Conservation (phyloP, 768 basidiomycete species). For the Gloeostereum incarnatum region DNA sequence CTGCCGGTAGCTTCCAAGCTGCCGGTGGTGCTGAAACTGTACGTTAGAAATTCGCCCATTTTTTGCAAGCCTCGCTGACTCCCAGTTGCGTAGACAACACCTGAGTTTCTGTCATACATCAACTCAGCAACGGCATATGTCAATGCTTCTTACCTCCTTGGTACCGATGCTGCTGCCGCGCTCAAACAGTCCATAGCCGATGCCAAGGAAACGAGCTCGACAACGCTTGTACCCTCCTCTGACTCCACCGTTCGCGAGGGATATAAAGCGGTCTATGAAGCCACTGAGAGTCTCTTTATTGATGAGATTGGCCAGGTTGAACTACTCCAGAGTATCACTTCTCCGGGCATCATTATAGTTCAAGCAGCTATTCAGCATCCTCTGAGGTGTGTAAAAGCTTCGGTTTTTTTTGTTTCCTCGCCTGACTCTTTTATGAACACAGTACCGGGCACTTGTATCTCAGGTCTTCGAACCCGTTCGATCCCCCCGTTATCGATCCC, state of each 20-base stretch:
- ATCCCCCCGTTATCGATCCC: slow-evolving; percentile 41
- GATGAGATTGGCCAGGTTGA: background rate
- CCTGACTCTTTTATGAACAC: background rate
- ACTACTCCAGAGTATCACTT: slow-evolving; percentile 14
- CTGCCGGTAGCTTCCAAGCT: slow-evolving; percentile 25
- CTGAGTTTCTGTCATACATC: slow-evolving; percentile 30
- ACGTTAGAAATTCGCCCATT: slow-evolving; percentile 9
- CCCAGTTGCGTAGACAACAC: background rate
- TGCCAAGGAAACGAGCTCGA: background rate
- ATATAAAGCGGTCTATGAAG: background rate
- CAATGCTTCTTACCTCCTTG: slow-evolving; percentile 28
- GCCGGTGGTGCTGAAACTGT: slow-evolving; percentile 21
- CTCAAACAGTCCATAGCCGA: slow-evolving; percentile 13
- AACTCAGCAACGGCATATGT: slow-evolving; percentile 41
- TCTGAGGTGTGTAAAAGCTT: slow-evolving; percentile 19
- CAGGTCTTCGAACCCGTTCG: slow-evolving; percentile 37
- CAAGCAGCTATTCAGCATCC: slow-evolving; percentile 45
- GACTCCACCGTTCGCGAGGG: background rate
- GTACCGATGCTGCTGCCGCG: slow-evolving; percentile 12
- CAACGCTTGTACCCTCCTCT: background rate
- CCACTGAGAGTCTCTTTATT: background rate
- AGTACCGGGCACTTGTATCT: slow-evolving; percentile 40
- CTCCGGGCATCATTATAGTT: slow-evolving; percentile 24
- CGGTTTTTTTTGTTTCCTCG: slow-evolving; percentile 1
- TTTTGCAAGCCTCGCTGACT: background rate